Percentiles rank a stretch among this genome's conserved stretches.
phyloP scores from a whole-genome alignment of 768 basidiomycete species.

The Cystobasidiopsis lactophilus region DNA sequence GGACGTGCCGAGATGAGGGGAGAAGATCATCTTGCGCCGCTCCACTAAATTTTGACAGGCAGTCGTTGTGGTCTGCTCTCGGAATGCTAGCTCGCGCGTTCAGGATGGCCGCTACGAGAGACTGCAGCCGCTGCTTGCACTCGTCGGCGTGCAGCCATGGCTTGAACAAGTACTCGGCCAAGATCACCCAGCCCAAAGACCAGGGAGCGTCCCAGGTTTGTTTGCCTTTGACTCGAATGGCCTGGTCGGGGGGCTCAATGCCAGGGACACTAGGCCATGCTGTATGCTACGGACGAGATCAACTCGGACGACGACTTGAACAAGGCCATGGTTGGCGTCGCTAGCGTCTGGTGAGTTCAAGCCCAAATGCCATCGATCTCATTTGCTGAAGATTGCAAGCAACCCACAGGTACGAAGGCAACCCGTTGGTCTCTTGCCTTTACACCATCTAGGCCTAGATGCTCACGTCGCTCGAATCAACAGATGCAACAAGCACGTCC shows the following conservation, averaged over 20 bases:
- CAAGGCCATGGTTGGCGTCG: constrained; percentile 94
- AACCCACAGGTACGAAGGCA: constrained; percentile 73
- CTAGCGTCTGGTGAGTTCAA: constrained; percentile 65
- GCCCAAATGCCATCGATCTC: background rate
- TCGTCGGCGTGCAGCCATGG: background rate
- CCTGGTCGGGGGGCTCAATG: background rate
- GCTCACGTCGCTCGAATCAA: background rate
- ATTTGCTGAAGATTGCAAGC: background rate
- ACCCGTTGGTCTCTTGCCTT: constrained; percentile 44
- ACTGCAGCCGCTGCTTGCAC: background rate
- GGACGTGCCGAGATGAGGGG: too few species aligned
- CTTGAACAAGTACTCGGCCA: constrained; percentile 46
- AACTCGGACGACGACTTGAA: constrained; percentile 57
- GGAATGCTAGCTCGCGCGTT: too few species aligned
- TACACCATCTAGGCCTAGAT: background rate
- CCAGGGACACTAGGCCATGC: constrained; percentile 50
- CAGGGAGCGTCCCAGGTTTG: constrained; percentile 82
- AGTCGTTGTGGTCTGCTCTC: too few species aligned
- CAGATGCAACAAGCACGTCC: constrained; percentile 86
- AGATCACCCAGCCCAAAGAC: constrained; percentile 71
- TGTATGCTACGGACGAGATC: constrained; percentile 94
- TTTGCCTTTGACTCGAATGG: background rate
- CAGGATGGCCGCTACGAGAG: too few species aligned
- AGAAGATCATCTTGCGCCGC: too few species aligned
- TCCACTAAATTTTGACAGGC: too few species aligned